Conservation (phyloP, 371 early-diverging fungal genomes). For the Mucor racemosus region DNA sequence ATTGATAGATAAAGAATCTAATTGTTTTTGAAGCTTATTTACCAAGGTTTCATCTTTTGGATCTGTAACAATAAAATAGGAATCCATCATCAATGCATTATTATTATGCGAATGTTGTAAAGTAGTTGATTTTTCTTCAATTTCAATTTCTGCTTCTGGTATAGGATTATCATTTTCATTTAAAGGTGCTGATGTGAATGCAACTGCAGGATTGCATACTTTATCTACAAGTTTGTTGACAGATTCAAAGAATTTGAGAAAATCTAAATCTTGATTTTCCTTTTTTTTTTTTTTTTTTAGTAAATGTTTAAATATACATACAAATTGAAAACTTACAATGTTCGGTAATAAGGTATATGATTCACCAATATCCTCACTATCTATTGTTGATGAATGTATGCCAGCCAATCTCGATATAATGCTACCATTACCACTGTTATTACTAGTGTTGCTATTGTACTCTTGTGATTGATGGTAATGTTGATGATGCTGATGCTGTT, state of each 20-base stretch:
- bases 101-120: neutral
- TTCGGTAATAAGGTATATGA: conserved; percentile 33
- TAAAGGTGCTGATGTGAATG: conserved; percentile 75
- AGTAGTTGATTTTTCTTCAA: neutral
- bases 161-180: conserved; percentile 56
- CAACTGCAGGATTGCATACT: conserved; percentile 72
- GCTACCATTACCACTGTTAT: neutral
- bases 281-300: neutral
- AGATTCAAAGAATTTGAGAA: conserved; percentile 82
- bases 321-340: conserved; percentile 3
- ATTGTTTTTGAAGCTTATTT: neutral
- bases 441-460: neutral
- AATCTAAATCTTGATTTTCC: conserved; percentile 60
- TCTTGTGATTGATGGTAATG: neutral
- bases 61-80: conserved; percentile 56
- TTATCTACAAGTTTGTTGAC: conserved; percentile 77
- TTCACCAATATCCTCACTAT: conserved; percentile 21
- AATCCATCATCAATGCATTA: conserved; percentile 54
- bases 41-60: conserved; percentile 12
- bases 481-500: neutral
- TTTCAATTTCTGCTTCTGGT: conserved; percentile 8
- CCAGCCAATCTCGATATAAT: conserved; percentile 22
- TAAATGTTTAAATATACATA: too few species aligned
- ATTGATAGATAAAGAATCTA: neutral
- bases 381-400: neutral